A percentile compares a stretch with the other conserved stretches of the same genome.
Conservation (phyloP, 106 monocot species). For the Apostasia shenzhenica region DNA sequence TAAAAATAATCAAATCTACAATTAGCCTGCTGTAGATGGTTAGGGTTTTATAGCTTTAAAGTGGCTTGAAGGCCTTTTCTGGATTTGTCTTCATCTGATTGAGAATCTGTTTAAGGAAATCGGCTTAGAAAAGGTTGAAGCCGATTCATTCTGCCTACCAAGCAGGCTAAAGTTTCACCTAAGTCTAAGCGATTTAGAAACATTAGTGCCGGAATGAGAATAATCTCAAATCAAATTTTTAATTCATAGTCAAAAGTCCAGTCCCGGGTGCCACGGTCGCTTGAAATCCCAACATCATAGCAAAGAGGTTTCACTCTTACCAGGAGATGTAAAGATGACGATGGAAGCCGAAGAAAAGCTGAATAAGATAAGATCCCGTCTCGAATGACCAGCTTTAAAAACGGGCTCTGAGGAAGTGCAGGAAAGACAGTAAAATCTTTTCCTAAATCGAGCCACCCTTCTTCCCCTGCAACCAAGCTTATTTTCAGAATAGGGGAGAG, state of each 20-base stretch:
- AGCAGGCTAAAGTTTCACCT: not conserved
- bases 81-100: too few relatives aligned
- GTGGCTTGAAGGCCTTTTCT: too few relatives aligned
- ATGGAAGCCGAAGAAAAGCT: constrained; percentile 29
- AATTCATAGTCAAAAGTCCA: not conserved
- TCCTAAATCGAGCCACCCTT: not conserved
- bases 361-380: constrained; percentile 37
- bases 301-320: constrained; percentile 14
- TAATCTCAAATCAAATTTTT: not conserved
- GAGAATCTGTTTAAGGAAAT: too few relatives aligned
- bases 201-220: not conserved
- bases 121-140: too few relatives aligned
- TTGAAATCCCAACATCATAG: too few relatives aligned
- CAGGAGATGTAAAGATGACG: constrained; percentile 28
- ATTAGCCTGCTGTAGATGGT: too few relatives aligned
- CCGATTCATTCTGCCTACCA: too few relatives aligned
- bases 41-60: too few relatives aligned
- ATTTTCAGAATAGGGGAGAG: too few relatives aligned
- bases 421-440: not conserved
- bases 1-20: too few relatives aligned
- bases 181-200: not conserved
- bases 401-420: constrained; percentile 3
- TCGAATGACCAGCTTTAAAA: constrained; percentile 12
- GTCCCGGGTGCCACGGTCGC: too few relatives aligned
- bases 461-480: not conserved